Percentiles rank a stretch among this genome's conserved stretches.
Conservation (phyloP, 176 grass and related monocot species). For the Musa itinerans region DNA sequence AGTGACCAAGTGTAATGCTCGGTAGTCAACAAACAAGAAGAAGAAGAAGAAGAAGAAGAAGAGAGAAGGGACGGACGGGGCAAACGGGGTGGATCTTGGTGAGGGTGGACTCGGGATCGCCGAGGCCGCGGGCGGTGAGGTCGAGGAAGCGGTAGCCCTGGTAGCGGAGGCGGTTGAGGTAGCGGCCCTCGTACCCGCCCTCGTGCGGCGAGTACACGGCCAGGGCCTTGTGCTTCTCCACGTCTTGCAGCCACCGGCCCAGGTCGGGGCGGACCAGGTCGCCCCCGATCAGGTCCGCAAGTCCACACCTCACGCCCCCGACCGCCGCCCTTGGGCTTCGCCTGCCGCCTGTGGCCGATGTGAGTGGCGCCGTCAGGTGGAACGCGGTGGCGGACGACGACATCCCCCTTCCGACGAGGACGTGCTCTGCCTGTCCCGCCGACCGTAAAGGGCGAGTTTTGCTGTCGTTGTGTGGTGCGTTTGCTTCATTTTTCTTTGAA, state of each 20-base stretch:
- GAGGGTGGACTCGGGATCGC: conserved; percentile 74
- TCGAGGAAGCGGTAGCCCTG: conserved; percentile 85
- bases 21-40: neutral
- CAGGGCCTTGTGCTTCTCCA: conserved; percentile 86
- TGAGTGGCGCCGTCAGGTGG: conserved; percentile 26
- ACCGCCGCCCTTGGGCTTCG: conserved; percentile 12
- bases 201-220: conserved; percentile 83
- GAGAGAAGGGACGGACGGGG: conserved; percentile 25
- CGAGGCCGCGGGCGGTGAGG: conserved; percentile 69
- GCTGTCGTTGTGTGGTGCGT: too few species aligned
- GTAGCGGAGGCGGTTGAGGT: conserved; percentile 74
- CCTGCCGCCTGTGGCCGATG: neutral
- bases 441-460: too few species aligned
- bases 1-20: too few species aligned
- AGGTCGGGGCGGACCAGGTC: conserved; percentile 72
- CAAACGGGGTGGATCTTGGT: conserved; percentile 94
- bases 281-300: conserved; percentile 54
- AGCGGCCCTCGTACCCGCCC: conserved; percentile 92
- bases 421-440: too few species aligned
- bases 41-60: neutral
- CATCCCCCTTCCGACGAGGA: conserved; percentile 11
- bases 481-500: too few species aligned
- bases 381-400: conserved; percentile 24
- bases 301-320: conserved; percentile 16
- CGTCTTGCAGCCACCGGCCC: conserved; percentile 61